Evolutionary conservation across 106 monocot genomes (phyloP), one percentile per base, ranked within the genome.

Genomic region (Dioscorea dumetorum): DNA sequence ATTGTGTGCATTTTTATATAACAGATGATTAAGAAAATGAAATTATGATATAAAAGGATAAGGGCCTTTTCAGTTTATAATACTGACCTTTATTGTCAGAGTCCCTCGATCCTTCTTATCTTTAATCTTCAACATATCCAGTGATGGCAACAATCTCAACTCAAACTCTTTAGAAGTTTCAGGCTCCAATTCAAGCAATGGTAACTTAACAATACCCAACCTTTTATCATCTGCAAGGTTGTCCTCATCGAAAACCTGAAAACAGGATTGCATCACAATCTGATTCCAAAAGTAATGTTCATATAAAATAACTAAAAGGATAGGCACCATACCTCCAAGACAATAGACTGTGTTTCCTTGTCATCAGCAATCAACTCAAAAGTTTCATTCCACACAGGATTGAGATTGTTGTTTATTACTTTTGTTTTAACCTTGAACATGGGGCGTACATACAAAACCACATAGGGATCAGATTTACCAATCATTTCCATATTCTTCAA

Each of bases 391-490:
- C 99, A 99, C 69, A 85, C 79, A 51, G 99, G 99, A 77, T 87
- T 90, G 52, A 99, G 85, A 69, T 87, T 87, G 67, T 99, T 85
- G 64, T 87, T 69, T 19, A 93, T 67, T 22, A 93, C 87, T 76
- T 84, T 87, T 60, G 99, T 99, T 82, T 87, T 99, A 57, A 84
- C 75, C 78, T 90, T 99, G 69, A 93, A 81, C 56, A 93, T 61
- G 12, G 93, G 99, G n/a, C 99, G 84, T 56, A 93, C 75, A 76
- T 85, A 83, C 51, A 93, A 59, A 68, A 74, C 72, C 7, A 99
- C 99, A 74, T 99, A 99, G 23, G 99, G 99, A 90, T 99, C 99
- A 69, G 99, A 99, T 93, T 99, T 93, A 56, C 99, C 99, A 72
- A 99, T 79, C 61, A 90, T 21, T 73, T 99, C 99, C 93, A 77